These are phyloP conservation scores for Plectranthus barbatus DNA, from an alignment of 257 asterid genomes.

Conservation along the genomic window DNA sequence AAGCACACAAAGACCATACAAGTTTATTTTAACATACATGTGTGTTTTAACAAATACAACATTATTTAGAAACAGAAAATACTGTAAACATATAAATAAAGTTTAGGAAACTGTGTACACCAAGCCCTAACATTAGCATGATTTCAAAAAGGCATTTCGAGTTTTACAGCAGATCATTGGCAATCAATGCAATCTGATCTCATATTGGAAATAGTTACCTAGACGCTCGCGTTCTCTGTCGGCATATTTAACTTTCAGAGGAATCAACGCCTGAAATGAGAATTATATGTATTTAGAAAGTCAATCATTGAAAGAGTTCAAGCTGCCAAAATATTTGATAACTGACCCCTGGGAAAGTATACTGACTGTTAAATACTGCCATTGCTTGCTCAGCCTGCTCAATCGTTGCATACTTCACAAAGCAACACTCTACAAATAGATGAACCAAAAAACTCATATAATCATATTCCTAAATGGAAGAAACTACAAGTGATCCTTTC, in stretches of 20 bases:
- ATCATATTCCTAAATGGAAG: not conserved
- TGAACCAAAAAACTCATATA: not conserved
- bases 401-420: slow-evolving; percentile 66
- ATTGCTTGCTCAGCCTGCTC: slow-evolving; percentile 83
- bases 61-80: not conserved
- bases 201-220: slow-evolving; percentile 38
- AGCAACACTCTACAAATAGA: slow-evolving; percentile 58
- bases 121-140: slow-evolving; percentile 3
- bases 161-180: not conserved
- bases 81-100: not conserved
- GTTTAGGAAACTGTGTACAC: not conserved
- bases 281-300: slow-evolving; percentile 3
- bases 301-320: not conserved
- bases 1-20: not conserved
- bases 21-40: too few species aligned
- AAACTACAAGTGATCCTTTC: slow-evolving; percentile 8
- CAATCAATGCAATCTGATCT: not conserved
- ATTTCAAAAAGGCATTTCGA: not conserved
- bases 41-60: not conserved
- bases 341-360: slow-evolving; percentile 83
- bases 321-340: not conserved
- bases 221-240: slow-evolving; percentile 69
- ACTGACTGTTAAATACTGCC: slow-evolving; percentile 42
- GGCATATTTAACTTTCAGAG: slow-evolving; percentile 69
- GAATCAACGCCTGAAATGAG: slow-evolving; percentile 44